Percentiles rank a stretch among this genome's conserved stretches.
phyloP scores from a whole-genome alignment of 1,139 yeast species.

The Saccharomyces hybrid region DNA sequence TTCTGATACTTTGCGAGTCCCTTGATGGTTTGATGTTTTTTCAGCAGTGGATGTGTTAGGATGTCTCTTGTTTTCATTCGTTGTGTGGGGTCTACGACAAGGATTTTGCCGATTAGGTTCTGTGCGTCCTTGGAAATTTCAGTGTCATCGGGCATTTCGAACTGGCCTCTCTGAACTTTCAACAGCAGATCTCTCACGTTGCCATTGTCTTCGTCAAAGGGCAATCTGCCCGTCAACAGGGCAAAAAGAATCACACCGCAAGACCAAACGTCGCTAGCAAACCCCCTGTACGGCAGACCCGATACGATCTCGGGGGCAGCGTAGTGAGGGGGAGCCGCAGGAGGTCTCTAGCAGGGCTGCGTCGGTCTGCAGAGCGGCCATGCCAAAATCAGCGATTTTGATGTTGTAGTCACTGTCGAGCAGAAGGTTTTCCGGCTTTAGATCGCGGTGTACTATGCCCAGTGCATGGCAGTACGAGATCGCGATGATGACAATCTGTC shows the following conservation, averaged over 20 bases:
- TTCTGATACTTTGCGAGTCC: constrained; percentile 38
- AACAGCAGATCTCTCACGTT: constrained; percentile 75
- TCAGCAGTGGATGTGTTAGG: constrained; percentile 64
- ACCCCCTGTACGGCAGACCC: constrained; percentile 90
- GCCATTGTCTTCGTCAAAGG: constrained; percentile 79
- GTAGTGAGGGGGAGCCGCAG: constrained; percentile 96
- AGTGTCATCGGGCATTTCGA: constrained; percentile 68
- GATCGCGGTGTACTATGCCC: constrained; percentile 89
- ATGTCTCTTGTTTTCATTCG: constrained; percentile 74
- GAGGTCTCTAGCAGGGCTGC: constrained; percentile 83
- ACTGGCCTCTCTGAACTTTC: constrained; percentile 86
- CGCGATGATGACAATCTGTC: constrained; percentile 87
- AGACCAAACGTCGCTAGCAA: constrained; percentile 96
- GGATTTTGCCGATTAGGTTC: constrained; percentile 63
- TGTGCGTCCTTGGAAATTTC: constrained; percentile 58
- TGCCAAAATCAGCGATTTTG: constrained; percentile 96
- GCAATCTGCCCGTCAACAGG: constrained; percentile 84
- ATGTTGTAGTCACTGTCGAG: constrained; percentile 81
- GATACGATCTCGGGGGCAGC: constrained; percentile 97
- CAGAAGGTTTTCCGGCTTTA: constrained; percentile 88
- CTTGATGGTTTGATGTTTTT: constrained; percentile 43
- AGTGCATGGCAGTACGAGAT: constrained; percentile 88
- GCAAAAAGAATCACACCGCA: constrained; percentile 95
- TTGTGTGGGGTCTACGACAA: constrained; percentile 70
- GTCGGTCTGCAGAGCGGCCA: constrained; percentile 95